phyloP scores from a whole-genome alignment of 371 early-diverging fungal genomes.

The Quaeritorhiza haematococci region DNA sequence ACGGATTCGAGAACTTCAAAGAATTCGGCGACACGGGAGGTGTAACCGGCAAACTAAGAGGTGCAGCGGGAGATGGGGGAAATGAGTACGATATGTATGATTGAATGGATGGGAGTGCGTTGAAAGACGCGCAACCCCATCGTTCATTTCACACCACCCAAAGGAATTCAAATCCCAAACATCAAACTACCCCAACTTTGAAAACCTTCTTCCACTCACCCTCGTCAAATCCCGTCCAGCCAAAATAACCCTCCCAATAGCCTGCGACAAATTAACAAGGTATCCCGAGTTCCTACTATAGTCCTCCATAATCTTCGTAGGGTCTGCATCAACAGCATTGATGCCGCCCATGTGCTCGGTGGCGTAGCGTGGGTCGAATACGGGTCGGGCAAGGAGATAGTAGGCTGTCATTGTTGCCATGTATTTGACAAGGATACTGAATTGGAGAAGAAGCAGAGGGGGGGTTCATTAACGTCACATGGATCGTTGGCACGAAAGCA shows the following conservation, averaged over 20 bases:
- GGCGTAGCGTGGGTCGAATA: slow-evolving; percentile 63
- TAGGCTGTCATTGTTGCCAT: slow-evolving; percentile 85
- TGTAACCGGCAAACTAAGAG: slow-evolving; percentile 89
- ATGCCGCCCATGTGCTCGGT: slow-evolving; percentile 55
- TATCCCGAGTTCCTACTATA: slow-evolving; percentile 82
- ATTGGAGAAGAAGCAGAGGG: no score
- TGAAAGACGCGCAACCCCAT: no score
- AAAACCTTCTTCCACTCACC: background rate
- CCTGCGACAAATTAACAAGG: slow-evolving; percentile 79
- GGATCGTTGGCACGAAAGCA: no score
- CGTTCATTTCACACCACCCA: no score
- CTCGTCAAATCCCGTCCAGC: slow-evolving; percentile 20
- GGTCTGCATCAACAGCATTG: slow-evolving; percentile 52
- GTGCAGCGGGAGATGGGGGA: slow-evolving; percentile 79
- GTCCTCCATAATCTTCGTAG: slow-evolving; percentile 80
- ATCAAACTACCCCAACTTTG: background rate
- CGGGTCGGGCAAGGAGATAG: slow-evolving; percentile 72
- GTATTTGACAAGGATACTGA: slow-evolving; percentile 78
- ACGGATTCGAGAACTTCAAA: slow-evolving; percentile 24
- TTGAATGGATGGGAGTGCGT: no score
- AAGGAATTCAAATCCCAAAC: no score
- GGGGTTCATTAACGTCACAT: no score
- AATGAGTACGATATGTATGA: background rate
- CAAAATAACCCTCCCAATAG: slow-evolving; percentile 74
- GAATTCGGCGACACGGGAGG: slow-evolving; percentile 39